Base-by-base conservation (phyloP, 768 basidiomycete species). In the Ramaria sp. region DNA sequence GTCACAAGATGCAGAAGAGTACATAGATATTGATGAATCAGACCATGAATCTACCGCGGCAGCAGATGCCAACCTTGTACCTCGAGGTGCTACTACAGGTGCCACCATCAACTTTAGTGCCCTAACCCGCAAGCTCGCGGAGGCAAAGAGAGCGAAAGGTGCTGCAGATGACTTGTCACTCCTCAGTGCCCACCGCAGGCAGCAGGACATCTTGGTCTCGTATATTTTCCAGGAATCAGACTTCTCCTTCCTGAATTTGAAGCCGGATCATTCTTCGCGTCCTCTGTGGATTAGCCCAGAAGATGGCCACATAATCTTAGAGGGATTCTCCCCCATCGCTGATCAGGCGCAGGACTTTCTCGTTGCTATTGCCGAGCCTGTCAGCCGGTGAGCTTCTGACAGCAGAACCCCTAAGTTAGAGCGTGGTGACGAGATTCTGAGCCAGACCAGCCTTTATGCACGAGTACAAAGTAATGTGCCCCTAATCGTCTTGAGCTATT, bases 261-360 rank as follows among this genome's bases (percentile, higher is more conserved):
- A 97, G 69, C 73, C 80, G 1, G 96, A 99, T 72, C 96, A 99
- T 68, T 76, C 82, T 33, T 86, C 90, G 5, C 83, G 96, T 47
- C 96, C 96, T 15, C 73, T 98, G 17, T 99, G 95, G 94, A 97
- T 99, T 61, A 90, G 86, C 63, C 91, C 92, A 6, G 86, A 90
- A 62, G 87, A 91, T 66, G 86, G 86, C 0, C 84, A 88, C 62
- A 97, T 98, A 64, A 98, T 98, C 59, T 82, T 99, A 34, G 96
- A 99, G 70, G 92, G 91, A 0, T 99, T 99, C 69, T 93, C 91
- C 22, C 92, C 96, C 4, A 93, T 98, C 60, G 94, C 95, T 20
- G 92, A 94, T 65, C 92, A 95, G 71, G 96, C 96, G 3, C 96
- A 98, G 70, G 96, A 99, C 67, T 98, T 99, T 66, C 78, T 99